Evolutionary conservation across 2,329 filamentous ascomycete genomes (phyloP), one percentile per base, ranked within the genome.

Genomic region (Beauveria rudraprayagi): DNA sequence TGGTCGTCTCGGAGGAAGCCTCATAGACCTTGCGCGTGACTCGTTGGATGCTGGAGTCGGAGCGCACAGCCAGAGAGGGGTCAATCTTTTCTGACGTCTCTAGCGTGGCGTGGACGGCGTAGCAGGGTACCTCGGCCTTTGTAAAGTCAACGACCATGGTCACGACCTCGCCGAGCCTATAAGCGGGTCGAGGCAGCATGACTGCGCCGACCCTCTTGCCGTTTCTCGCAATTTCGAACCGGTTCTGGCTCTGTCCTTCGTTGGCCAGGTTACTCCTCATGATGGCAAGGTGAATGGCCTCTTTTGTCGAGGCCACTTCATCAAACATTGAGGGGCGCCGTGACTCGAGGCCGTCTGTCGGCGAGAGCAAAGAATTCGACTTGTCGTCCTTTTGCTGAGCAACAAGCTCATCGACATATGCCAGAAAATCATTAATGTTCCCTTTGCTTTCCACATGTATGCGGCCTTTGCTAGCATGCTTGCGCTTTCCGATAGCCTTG

Each of bases 181-280:
- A 97, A 0, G 92, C 87, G 0, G 94, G 91, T 10, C 94, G 86
- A 5, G 92, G 89, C 37, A 99, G 82, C 75, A 92, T 92, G 60
- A 99, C 85, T 6, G 95, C 91, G 3, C 90, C 93, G 14, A 99
- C 92, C n/a, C 87, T 87, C 61, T 87, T 87, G n/a, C 92, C 92
- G 69, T 92, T 92, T 16, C 93, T 89, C 14, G 93, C 88, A 71
- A 99, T 97, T 70, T 96, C 92, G 71, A 97, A 99, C 44, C 92
- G 87, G 69, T 96, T 97, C n/a, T 88, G 84, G 70, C 90, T 92
- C 67, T 91, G 86, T n/a, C 84, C 83, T 50, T 84, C 81, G 2
- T 79, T 79, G 0, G 85, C 81, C 66, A 87, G 77, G 66, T 91
- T 91, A 70, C 91, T 92, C 65, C 91, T 87, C 58, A 97, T 80